These are phyloP conservation scores for Talaromyces sp. DNA, from an alignment of 2,329 filamentous ascomycete species.

Conservation along the genomic window DNA sequence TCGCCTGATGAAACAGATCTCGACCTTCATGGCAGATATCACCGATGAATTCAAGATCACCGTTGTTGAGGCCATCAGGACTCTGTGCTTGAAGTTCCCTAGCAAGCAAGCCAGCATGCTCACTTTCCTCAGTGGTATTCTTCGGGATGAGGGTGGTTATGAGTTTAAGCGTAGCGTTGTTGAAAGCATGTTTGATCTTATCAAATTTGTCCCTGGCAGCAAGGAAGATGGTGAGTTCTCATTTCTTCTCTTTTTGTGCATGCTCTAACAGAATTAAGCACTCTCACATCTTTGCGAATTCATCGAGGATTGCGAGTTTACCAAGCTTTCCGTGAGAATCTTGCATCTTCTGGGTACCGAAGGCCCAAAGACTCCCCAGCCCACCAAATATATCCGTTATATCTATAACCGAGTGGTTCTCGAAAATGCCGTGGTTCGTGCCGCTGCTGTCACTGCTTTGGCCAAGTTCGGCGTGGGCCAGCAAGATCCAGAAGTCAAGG, in stretches of 20 bases:
- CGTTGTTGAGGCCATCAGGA: constrained; percentile 97
- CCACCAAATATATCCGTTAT: constrained; percentile 98
- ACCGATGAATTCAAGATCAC: constrained; percentile 99
- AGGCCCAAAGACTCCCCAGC: constrained; percentile 89
- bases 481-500: constrained; percentile 93
- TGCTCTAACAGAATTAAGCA: constrained; percentile 44
- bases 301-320: constrained; percentile 99
- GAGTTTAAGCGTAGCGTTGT: constrained; percentile 98
- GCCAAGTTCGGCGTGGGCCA: constrained; percentile 97
- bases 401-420: constrained; percentile 98
- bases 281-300: constrained; percentile 96
- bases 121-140: constrained; percentile 90
- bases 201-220: constrained; percentile 94
- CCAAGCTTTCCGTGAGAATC: constrained; percentile 92
- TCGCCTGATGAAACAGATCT: constrained; percentile 96
- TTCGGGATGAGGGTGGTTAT: constrained; percentile 94
- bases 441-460: constrained; percentile 88
- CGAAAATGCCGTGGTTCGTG: constrained; percentile 92
- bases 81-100: constrained; percentile 93
- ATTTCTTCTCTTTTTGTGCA: neutral
- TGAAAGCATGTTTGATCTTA: constrained; percentile 98
- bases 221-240: constrained; percentile 54
- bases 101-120: constrained; percentile 98
- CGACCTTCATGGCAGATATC: constrained; percentile 96
- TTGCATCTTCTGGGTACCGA: constrained; percentile 90